A percentile compares a stretch with the other conserved stretches of the same genome.
phyloP scores from a whole-genome alignment of 106 monocot species.

The Hemerocallis citrina region DNA sequence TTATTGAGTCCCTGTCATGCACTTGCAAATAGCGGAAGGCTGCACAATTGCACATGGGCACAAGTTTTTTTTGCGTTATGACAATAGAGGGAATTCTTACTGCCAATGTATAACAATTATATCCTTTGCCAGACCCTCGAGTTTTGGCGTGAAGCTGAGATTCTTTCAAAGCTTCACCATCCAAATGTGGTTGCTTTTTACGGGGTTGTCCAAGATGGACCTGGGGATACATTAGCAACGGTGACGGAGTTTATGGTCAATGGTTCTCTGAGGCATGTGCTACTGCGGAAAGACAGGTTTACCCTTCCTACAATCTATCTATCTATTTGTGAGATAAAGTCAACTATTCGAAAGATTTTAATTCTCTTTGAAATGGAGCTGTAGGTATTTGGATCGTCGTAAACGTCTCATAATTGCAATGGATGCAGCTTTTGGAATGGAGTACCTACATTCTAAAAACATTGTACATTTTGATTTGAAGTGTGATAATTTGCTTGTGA shows the following conservation, averaged over 20 bases:
- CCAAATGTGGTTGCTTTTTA: constrained; percentile 95
- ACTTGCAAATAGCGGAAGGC: no score
- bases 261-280: constrained; percentile 79
- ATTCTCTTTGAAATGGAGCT: neutral
- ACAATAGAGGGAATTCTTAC: neutral
- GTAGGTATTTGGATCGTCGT: constrained; percentile 75
- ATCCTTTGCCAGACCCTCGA: constrained; percentile 53
- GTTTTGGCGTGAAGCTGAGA: constrained; percentile 90
- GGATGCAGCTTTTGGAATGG: constrained; percentile 99
- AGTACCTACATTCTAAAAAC: constrained; percentile 89
- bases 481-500: constrained; percentile 94
- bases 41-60: no score
- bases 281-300: constrained; percentile 71
- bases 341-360: neutral
- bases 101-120: neutral
- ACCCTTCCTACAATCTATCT: neutral
- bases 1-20: no score
- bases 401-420: constrained; percentile 82
- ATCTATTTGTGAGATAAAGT: neutral
- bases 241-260: constrained; percentile 91
- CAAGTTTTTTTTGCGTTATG: neutral
- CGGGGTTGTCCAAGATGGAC: constrained; percentile 82
- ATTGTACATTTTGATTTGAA: constrained; percentile 97
- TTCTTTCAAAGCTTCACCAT: constrained; percentile 91
- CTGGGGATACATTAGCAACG: constrained; percentile 75